Evolutionary conservation across 352 stramenopile species (phyloP), one percentile per base, ranked within the genome.

Genomic region (Phytophthora sansomeana): DNA sequence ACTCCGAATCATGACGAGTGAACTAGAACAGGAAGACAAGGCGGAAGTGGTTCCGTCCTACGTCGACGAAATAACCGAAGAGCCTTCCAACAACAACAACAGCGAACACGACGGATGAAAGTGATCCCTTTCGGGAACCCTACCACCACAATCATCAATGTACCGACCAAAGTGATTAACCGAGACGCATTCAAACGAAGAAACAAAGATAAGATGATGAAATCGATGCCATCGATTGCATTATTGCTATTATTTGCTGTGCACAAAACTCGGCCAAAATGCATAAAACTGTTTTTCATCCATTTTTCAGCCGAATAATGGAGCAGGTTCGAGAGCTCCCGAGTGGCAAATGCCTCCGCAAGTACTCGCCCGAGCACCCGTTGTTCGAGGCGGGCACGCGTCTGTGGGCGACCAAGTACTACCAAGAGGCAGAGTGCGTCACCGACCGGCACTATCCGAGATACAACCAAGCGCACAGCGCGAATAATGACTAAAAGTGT

Each of bases 321-420:
- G 77, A 89, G 57, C 50, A 63, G 8, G 17, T 70, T 36, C 42
- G 48, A 32, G 62, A 73, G 61, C 49, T 81, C 9, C 9, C 66
- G 33, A 77, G 44, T n/a, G 80, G 80, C 54, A 87, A 89, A 63
- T 86, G 67, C 53, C 41, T 75, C 32, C 80, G 80, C 26, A 69
- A 69, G 29, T 82, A 80, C 63, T 85, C 78, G 35, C 78, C 80
- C n/a, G 76, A 86, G 30, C 74, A 86, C 59, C 42, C 67, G 42
- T 41, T 85, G 14, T 89, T 89, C 47, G 67, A 75, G 10, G 56
- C 72, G 17, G 80, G 78, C 5, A 83, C 84, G 41, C 69, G 58
- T 13, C 55, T 85, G 42, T 81, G 76, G 48, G 64, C 56, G 11
- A 55, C 52, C 46, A 85, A 81, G 52, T 89, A 82, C 62, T 80